Evolutionary conservation across 805 yeast species (phyloP).

Genomic region (Candida gorgasii): DNA sequence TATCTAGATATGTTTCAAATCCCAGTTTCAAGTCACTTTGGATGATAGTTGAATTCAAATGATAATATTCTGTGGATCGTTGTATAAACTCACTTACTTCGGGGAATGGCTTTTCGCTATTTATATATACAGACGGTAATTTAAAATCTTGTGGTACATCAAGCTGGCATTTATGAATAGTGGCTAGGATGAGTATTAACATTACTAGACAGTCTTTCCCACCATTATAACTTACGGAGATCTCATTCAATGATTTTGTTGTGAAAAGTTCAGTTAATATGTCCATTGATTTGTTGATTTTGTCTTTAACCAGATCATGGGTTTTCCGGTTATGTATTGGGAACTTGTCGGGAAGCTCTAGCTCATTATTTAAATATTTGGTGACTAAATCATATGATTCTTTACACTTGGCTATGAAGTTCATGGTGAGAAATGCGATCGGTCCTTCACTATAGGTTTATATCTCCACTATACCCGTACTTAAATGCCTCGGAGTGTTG

Average conservation of each 20-base stretch:
- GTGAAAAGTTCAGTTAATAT: conserved; percentile 28
- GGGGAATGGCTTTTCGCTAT: conserved; percentile 69
- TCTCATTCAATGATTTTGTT: conserved; percentile 40
- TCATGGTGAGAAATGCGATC: conserved; percentile 5
- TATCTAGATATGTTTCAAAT: conserved; percentile 57
- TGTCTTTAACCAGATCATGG: conserved; percentile 23
- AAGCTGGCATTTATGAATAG: conserved; percentile 19
- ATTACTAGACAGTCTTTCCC: conserved; percentile 96
- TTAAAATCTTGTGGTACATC: conserved; percentile 30
- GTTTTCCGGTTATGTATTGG: conserved; percentile 1
- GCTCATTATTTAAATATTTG: conserved; percentile 28
- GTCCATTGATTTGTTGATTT: conserved; percentile 27
- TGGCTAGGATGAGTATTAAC: conserved; percentile 71
- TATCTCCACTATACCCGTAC: too few species aligned
- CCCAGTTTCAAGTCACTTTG: conserved; percentile 65
- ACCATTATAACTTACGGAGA: conserved; percentile 89
- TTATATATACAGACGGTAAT: conserved; percentile 69
- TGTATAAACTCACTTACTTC: conserved; percentile 69
- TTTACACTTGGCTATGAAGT: conserved; percentile 25
- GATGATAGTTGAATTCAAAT: conserved; percentile 48
- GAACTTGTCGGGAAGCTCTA: conserved; percentile 13
- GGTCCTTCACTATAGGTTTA: too few species aligned
- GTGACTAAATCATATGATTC: conserved; percentile 34
- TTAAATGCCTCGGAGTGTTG: too few species aligned
- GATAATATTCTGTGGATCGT: conserved; percentile 53